These are phyloP conservation scores for Rhodotorula paludigena DNA, from an alignment of 768 basidiomycete species.

Conservation along the genomic window DNA sequence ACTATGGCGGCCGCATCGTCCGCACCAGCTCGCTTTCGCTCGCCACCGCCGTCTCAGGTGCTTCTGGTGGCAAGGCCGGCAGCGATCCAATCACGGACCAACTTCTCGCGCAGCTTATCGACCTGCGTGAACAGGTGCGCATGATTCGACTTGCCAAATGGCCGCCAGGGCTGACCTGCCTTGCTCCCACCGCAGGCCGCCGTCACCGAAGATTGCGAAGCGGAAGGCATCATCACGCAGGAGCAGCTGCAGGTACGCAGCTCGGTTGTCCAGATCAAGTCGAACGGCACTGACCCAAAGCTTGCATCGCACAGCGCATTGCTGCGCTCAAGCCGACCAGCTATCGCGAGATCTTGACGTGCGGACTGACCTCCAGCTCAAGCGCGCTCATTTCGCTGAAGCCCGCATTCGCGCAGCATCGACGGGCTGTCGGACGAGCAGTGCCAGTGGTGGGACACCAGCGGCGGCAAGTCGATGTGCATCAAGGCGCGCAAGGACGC, in stretches of 20 bases:
- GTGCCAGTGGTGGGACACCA: conserved; percentile 6
- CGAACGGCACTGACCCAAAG: background rate
- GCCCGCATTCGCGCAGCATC: too few species aligned
- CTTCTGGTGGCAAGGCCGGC: too few species aligned
- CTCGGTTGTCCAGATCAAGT: background rate
- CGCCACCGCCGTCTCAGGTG: too few species aligned
- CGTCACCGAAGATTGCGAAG: conserved; percentile 7
- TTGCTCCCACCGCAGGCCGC: conserved; percentile 1
- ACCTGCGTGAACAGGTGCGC: conserved; percentile 17
- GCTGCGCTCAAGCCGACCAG: conserved; percentile 10
- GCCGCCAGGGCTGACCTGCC: background rate
- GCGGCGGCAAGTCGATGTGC: conserved; percentile 12
- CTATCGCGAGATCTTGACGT: conserved; percentile 6
- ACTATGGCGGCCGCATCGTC: conserved; percentile 15
- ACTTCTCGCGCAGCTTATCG: conserved; percentile 14
- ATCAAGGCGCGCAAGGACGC: background rate
- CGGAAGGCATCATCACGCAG: conserved; percentile 16
- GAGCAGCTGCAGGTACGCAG: conserved; percentile 7
- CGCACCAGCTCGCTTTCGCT: background rate
- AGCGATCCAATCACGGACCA: background rate
- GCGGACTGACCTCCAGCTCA: background rate
- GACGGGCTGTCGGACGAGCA: conserved; percentile 7
- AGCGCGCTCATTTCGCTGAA: too few species aligned
- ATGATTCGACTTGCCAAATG: background rate
- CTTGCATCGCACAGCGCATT: conserved; percentile 1